A percentile compares a stretch with the other conserved stretches of the same genome.
Conservation (phyloP, 768 basidiomycete genomes). For the Lepiota brunneoincarnata region DNA sequence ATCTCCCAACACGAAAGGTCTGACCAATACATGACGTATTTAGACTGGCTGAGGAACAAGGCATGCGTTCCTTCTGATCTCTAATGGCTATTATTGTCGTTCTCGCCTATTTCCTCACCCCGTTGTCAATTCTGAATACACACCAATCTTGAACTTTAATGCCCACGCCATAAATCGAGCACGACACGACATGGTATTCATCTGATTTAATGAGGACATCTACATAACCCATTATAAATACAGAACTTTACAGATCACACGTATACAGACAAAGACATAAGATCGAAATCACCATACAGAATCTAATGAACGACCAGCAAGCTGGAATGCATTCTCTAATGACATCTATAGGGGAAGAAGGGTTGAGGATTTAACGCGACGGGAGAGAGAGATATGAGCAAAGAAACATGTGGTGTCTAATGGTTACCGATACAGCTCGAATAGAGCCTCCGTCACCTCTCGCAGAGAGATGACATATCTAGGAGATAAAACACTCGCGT, state of each 20-base stretch:
- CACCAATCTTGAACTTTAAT: background rate
- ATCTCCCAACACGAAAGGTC: background rate
- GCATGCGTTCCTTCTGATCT: constrained; percentile 28
- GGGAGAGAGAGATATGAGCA: background rate
- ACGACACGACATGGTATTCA: too few species aligned
- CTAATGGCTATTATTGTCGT: constrained; percentile 1
- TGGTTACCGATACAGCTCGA: constrained; percentile 6
- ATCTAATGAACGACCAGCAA: background rate
- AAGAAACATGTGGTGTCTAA: constrained; percentile 1
- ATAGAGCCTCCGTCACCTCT: background rate
- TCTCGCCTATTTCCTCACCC: background rate
- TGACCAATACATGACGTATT: background rate
- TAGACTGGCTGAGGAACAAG: constrained; percentile 46
- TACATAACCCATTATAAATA: constrained; percentile 1
- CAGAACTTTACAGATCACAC: background rate
- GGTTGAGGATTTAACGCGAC: background rate
- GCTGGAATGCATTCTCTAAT: background rate
- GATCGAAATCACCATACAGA: background rate
- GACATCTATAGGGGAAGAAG: background rate
- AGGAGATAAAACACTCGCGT: background rate
- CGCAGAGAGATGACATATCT: constrained; percentile 1
- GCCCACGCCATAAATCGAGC: too few species aligned
- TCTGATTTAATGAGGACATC: background rate
- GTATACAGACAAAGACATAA: background rate
- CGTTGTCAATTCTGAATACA: background rate